Evolutionary conservation across 2,329 filamentous ascomycete species (phyloP), one percentile per base, ranked within the genome.

Genomic region (Metarhizium brunneum): DNA sequence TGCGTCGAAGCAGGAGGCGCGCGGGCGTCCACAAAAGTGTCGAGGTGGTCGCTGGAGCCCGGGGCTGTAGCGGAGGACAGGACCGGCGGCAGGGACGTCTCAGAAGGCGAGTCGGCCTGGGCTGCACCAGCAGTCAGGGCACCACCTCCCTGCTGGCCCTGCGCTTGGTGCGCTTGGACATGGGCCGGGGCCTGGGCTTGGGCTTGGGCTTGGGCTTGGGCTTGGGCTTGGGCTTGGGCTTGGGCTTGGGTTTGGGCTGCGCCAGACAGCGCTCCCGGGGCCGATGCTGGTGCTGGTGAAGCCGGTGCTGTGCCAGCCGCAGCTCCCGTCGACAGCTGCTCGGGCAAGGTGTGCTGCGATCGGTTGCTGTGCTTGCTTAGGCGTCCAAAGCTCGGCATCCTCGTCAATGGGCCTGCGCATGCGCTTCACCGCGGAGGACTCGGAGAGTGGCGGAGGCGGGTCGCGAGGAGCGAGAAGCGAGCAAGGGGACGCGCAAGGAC

Each of bases 351-450:
- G 66, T 80, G 78, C 71, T 81, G 80, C 67, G 80, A 80, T 64
- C 78, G 77, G 65, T 79, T 80, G 73, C 73, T 76, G 68, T 79
- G 75, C 73, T 73, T 81, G 67, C 76, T 74, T 68, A 80, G 70
- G 66, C 78, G 78, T 70, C 73, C 72, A 69, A 81, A 81, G 69
- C 70, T 69, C 64, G 74, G 77, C 79, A 82, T 82, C 59, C 61
- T 69, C 60, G n/a, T 45, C 42, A 18, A 16, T 13, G 36, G 38
- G n/a, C 32, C 43, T 45, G 25, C 47, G 35, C 45, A 16, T 14
- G 51, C 42, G 54, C 54, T 55, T 52, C 36, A 18, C 20, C 38
- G 18, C 25, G 20, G 29, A 49, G 4, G 18, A 43, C 43, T n/a
- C 35, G 50, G 35, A 20, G 35, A 47, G 35, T 35, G 49, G 40